Percentiles rank a stretch among this genome's conserved stretches.
These are phyloP conservation scores for Blastobotrys ciferrii DNA, from an alignment of 1,139 yeast species.

Conservation along the genomic window DNA sequence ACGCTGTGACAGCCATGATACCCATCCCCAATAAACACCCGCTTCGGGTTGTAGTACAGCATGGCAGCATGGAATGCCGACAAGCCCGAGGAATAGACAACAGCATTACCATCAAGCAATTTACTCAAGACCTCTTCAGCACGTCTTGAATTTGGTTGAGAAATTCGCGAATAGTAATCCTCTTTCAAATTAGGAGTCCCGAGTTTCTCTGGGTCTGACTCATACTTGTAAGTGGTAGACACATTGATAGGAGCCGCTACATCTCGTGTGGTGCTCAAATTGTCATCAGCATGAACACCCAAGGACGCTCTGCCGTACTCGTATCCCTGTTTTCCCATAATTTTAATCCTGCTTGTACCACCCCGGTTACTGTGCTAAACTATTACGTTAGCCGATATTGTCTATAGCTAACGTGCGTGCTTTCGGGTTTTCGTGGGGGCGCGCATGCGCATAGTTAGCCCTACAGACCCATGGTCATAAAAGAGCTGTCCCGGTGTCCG, in stretches of 20 bases:
- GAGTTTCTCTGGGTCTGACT: constrained; percentile 53
- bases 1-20: constrained; percentile 84
- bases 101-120: constrained; percentile 53
- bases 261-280: constrained; percentile 40
- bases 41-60: constrained; percentile 69
- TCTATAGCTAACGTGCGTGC: too few species aligned
- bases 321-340: too few species aligned
- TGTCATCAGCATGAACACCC: constrained; percentile 35
- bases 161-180: constrained; percentile 60
- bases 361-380: too few species aligned
- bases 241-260: constrained; percentile 81
- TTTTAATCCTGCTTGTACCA: too few species aligned
- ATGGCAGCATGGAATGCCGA: constrained; percentile 79
- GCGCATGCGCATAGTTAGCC: too few species aligned
- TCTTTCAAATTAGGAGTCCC: constrained; percentile 36
- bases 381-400: too few species aligned
- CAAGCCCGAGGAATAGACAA: constrained; percentile 74
- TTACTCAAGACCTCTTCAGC: constrained; percentile 65
- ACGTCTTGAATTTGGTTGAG: constrained; percentile 69
- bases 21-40: constrained; percentile 71
- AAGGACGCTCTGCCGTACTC: too few species aligned
- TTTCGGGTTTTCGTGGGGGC: too few species aligned
- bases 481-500: too few species aligned
- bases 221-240: constrained; percentile 72
- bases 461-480: too few species aligned